Conservation (phyloP, 768 basidiomycete species). For the Gloeophyllum trabeum region DNA sequence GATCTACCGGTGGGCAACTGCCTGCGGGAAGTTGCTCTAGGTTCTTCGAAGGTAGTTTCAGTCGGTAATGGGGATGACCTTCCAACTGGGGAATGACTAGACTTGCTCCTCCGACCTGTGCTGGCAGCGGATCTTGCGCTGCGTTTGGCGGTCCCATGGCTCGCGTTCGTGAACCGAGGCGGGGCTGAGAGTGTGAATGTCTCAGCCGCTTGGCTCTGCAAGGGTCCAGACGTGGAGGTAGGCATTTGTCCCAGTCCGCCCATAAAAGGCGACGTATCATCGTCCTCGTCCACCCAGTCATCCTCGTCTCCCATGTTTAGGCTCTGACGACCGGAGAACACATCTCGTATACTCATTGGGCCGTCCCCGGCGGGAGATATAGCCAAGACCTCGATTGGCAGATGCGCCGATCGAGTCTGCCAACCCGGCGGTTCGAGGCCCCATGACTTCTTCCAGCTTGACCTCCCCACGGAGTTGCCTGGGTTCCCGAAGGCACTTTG, state of each 20-base stretch:
- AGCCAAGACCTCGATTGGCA: slow-evolving; percentile 70
- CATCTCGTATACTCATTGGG: slow-evolving; percentile 48
- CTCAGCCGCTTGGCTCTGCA: too few species aligned
- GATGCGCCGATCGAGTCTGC: slow-evolving; percentile 51
- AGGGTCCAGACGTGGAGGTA: slow-evolving; percentile 10
- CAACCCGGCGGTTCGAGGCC: slow-evolving; percentile 81
- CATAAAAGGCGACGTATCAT: slow-evolving; percentile 56
- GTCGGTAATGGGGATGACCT: slow-evolving; percentile 47
- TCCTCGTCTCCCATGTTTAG: slow-evolving; percentile 61
- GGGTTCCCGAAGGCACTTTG: slow-evolving; percentile 62
- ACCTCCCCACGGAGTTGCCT: slow-evolving; percentile 39
- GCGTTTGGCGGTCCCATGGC: too few species aligned
- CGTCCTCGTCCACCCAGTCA: slow-evolving; percentile 86
- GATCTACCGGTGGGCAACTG: slow-evolving; percentile 58
- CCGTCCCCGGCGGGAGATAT: slow-evolving; percentile 37
- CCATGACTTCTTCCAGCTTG: slow-evolving; percentile 88
- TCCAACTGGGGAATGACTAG: slow-evolving; percentile 49
- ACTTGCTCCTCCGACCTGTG: too few species aligned
- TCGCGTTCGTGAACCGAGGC: too few species aligned
- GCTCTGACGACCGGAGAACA: slow-evolving; percentile 64
- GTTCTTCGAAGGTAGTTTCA: slow-evolving; percentile 21
- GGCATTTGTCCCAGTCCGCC: slow-evolving; percentile 68
- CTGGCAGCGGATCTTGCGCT: too few species aligned
- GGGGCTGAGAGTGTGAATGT: slow-evolving; percentile 7
- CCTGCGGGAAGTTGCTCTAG: slow-evolving; percentile 24